phyloP scores from a whole-genome alignment of 1,139 yeast species.

The Entelexis paramagnoliae region DNA sequence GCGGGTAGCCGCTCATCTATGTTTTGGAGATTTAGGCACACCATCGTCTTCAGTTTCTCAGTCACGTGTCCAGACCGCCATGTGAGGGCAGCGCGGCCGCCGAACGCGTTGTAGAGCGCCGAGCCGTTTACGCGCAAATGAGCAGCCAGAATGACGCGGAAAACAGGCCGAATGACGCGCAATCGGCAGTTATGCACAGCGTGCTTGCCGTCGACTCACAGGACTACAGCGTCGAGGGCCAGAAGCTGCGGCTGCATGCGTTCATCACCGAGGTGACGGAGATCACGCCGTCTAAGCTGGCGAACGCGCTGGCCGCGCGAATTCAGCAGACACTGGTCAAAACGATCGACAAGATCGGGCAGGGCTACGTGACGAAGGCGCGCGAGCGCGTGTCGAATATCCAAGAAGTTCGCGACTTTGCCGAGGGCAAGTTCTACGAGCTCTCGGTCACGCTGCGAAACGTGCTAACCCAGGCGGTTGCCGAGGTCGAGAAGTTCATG shows the following conservation, averaged over 20 bases:
- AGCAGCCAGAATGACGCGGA: background rate
- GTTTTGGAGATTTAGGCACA: too few relatives aligned
- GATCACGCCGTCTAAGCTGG: constrained; percentile 11
- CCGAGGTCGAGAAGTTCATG: constrained; percentile 12
- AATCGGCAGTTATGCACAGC: background rate
- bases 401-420: constrained; percentile 3
- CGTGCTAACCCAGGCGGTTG: background rate
- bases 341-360: constrained; percentile 1
- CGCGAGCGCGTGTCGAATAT: constrained; percentile 1
- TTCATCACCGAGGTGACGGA: constrained; percentile 11
- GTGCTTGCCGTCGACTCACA: constrained; percentile 7
- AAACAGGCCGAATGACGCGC: background rate
- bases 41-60: too few relatives aligned
- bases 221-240: constrained; percentile 4
- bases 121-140: background rate
- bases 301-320: constrained; percentile 3
- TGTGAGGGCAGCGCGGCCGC: too few relatives aligned
- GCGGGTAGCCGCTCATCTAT: too few relatives aligned
- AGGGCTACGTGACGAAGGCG: background rate
- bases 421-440: constrained; percentile 7
- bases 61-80: too few relatives aligned
- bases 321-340: constrained; percentile 3
- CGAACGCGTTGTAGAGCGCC: background rate
- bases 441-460: constrained; percentile 1
- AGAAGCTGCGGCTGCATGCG: constrained; percentile 8